These are phyloP conservation scores for Corrigiola litoralis DNA, from an alignment of 179 eudicot genomes.

Conservation along the genomic window DNA sequence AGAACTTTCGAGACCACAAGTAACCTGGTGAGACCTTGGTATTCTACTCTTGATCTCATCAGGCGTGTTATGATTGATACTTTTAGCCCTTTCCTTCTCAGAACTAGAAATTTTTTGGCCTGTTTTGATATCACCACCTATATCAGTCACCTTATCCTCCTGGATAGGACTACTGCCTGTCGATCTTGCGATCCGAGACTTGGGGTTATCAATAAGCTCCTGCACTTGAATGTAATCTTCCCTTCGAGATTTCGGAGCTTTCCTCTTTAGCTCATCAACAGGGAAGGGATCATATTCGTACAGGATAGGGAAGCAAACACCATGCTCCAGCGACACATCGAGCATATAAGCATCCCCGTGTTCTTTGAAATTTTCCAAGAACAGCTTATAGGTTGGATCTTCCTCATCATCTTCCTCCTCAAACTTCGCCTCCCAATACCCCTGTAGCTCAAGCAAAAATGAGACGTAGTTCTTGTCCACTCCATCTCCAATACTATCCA, in stretches of 20 bases:
- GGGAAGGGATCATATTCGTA: conserved; percentile 15
- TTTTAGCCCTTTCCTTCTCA: too few relatives aligned
- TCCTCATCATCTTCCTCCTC: conserved; percentile 17
- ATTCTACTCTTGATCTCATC: neutral
- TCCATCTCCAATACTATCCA: conserved; percentile 6
- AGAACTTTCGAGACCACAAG: neutral
- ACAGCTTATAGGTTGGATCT: conserved; percentile 22
- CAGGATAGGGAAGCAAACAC: conserved; percentile 17
- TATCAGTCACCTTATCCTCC: neutral
- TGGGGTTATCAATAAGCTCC: too few relatives aligned
- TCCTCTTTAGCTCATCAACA: neutral
- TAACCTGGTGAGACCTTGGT: neutral
- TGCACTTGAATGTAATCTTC: too few relatives aligned
- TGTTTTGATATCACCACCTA: neutral
- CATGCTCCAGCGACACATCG: conserved; percentile 18
- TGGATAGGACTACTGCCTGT: neutral
- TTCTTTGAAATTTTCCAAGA: conserved; percentile 15
- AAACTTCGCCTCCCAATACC: conserved; percentile 1
- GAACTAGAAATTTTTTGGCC: neutral
- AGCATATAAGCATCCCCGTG: conserved; percentile 21
- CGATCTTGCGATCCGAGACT: too few relatives aligned
- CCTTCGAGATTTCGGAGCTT: neutral
- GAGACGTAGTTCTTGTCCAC: conserved; percentile 9
- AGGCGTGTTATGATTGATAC: neutral
- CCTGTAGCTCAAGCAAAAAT: conserved; percentile 3